Base-by-base conservation (phyloP, 306 rosid species). In the Aeschynomene evenia region DNA sequence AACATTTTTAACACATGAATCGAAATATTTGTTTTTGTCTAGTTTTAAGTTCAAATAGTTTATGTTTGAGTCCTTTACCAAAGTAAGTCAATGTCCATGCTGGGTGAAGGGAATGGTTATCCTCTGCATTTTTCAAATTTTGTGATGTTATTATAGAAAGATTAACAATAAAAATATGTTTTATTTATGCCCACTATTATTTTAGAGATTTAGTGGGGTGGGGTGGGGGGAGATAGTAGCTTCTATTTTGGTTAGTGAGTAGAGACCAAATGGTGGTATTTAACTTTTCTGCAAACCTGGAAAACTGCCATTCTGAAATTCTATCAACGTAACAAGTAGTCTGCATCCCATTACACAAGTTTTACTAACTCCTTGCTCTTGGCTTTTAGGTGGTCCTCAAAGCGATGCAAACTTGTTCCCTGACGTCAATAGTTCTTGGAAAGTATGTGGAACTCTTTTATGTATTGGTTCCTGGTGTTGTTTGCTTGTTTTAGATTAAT, bases 351-450 rank as follows among this genome's bases (percentile, higher is more conserved):
- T n/a, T 56, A 53, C 46, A 23, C 65, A 63, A 54, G 40, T 46
- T 49, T 70, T 40, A 20, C 68, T 71, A 16, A 65, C 21, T 3
- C 14, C 14, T 46, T 66, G 15, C 66, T 64, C 26, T 46, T 77
- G 80, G 67, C 45, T 69, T 68, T 66, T 81, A 93, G 98, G 98
- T 73, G 89, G 89, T 29, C 9, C 83, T 73, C 97, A 85, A 73
- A 63, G 78, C 54, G 96, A 89, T 68, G 73, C 86, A 34, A 78
- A 69, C 68, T 43, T 94, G 76, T 94, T 94, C 72, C 99, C 97
- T 14, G 79, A 78, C 4, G 97, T 94, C 1, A 87, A 88, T 64
- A 94, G 99, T 75, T 62, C 96, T 72, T 94, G 99, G 99, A 87
- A 88, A 76, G 99, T 94, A 87, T 21, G 97, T 83, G 20, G 21